Conservation (phyloP, 2,329 filamentous ascomycete genomes). For the Periglandula ipomoeae region DNA sequence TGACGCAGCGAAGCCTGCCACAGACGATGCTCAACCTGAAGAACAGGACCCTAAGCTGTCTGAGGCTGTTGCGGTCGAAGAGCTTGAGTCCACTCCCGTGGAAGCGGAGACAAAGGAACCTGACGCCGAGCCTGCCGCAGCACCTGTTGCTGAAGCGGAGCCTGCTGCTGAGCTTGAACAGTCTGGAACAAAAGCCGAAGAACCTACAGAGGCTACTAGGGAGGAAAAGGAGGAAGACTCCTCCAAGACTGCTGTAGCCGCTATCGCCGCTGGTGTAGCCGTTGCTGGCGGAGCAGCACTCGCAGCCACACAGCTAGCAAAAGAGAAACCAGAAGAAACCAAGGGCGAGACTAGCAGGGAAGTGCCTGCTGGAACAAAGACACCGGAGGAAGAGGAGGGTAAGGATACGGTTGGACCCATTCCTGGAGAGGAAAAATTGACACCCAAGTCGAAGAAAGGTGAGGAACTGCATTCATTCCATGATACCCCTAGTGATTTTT, state of each 20-base stretch:
- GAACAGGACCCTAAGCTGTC: neutral
- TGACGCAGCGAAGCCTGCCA: neutral
- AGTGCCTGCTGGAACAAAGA: conserved; percentile 12
- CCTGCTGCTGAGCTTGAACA: neutral
- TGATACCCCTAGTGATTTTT: conserved; percentile 29
- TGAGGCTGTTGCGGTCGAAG: neutral
- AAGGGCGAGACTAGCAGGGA: neutral
- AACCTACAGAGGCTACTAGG: neutral
- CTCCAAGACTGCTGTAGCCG: conserved; percentile 1
- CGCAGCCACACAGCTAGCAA: conserved; percentile 1
- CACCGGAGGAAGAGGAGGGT: conserved; percentile 25
- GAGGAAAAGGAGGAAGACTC: conserved; percentile 1
- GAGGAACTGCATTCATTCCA: conserved; percentile 29
- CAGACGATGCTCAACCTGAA: neutral
- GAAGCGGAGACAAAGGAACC: neutral
- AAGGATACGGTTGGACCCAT: conserved; percentile 32
- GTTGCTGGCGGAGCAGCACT: conserved; percentile 6
- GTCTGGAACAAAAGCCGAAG: neutral
- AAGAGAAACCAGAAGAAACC: neutral
- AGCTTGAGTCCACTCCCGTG: too few relatives aligned
- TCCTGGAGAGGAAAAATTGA: conserved; percentile 23
- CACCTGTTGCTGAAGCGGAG: neutral
- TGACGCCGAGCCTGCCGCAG: neutral
- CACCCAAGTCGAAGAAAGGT: conserved; percentile 31
- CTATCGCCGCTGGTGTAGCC: neutral